A percentile compares a stretch with the other conserved stretches of the same genome.
These are phyloP conservation scores for Penicillium hordei DNA, from an alignment of 2,329 filamentous ascomycete species.

Conservation along the genomic window DNA sequence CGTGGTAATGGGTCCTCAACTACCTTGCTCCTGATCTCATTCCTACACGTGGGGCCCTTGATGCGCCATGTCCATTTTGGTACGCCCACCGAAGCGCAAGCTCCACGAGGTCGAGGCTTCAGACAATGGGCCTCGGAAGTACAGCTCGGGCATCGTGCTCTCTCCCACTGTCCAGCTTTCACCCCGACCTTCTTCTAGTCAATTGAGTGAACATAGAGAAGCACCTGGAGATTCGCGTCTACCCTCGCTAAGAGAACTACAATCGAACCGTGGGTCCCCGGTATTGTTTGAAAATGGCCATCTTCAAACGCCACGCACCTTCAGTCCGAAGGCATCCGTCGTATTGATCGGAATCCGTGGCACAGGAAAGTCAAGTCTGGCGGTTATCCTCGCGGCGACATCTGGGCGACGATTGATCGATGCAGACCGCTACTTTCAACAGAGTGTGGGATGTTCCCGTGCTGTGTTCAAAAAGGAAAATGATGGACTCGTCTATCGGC, in stretches of 20 bases:
- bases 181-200: conserved; percentile 10
- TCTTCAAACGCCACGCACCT: conserved; percentile 40
- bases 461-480: conserved; percentile 63
- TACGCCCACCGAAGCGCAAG: conserved; percentile 35
- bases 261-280: conserved; percentile 31
- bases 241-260: conserved; percentile 29
- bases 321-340: conserved; percentile 65
- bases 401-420: conserved; percentile 69
- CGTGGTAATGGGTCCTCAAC: conserved; percentile 16
- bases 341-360: conserved; percentile 72
- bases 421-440: conserved; percentile 66
- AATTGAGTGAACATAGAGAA: conserved; percentile 22
- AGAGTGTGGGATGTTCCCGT: conserved; percentile 62
- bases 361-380: conserved; percentile 72
- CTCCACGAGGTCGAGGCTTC: conserved; percentile 27
- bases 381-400: conserved; percentile 71
- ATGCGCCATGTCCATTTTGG: conserved; percentile 32
- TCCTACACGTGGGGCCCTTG: background rate
- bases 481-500: conserved; percentile 62
- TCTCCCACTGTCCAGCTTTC: background rate
- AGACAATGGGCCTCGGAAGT: conserved; percentile 23
- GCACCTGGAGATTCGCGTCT: conserved; percentile 17
- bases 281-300: conserved; percentile 25
- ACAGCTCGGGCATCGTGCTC: background rate
- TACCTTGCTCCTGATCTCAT: background rate